These are phyloP conservation scores for Penicillium glabrum DNA, from an alignment of 2,329 filamentous ascomycete genomes.

Conservation along the genomic window DNA sequence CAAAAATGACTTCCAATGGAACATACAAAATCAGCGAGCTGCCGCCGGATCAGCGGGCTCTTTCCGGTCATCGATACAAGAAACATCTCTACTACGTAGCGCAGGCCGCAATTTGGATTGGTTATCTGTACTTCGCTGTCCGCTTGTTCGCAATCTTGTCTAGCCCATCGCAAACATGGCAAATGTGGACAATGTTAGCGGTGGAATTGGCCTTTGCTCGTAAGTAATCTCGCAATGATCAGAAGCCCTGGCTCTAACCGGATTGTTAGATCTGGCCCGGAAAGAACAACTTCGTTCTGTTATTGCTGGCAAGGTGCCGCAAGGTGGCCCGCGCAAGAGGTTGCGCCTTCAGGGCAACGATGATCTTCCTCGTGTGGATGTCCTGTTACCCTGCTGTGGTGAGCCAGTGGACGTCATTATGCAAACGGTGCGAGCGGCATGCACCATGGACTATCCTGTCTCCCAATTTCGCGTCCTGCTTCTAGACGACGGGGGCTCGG, in stretches of 20 bases:
- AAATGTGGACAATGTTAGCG: conserved; percentile 27
- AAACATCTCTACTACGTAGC: conserved; percentile 16
- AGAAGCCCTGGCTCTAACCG: not conserved
- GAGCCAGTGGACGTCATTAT: conserved; percentile 58
- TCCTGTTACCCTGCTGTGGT: conserved; percentile 59
- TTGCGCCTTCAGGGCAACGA: conserved; percentile 34
- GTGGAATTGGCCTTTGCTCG: conserved; percentile 27
- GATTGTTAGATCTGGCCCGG: conserved; percentile 17
- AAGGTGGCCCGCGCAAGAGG: conserved; percentile 14
- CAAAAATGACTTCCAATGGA: conserved; percentile 4
- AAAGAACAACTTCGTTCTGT: conserved; percentile 27
- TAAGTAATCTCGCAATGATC: conserved; percentile 9
- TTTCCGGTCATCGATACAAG: conserved; percentile 16
- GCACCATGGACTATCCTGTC: conserved; percentile 55
- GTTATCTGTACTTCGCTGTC: conserved; percentile 20
- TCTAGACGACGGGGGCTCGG: conserved; percentile 56
- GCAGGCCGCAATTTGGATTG: conserved; percentile 16
- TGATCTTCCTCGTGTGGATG: conserved; percentile 54
- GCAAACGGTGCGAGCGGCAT: conserved; percentile 58
- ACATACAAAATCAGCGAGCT: conserved; percentile 22
- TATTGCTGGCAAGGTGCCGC: conserved; percentile 10
- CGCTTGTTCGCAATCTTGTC: conserved; percentile 16
- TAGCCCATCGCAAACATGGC: conserved; percentile 17
- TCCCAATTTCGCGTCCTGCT: conserved; percentile 56
- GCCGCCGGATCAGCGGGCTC: conserved; percentile 14